Conservation (phyloP, 169 alveolate genomes). For the Plasmodium berghei region DNA sequence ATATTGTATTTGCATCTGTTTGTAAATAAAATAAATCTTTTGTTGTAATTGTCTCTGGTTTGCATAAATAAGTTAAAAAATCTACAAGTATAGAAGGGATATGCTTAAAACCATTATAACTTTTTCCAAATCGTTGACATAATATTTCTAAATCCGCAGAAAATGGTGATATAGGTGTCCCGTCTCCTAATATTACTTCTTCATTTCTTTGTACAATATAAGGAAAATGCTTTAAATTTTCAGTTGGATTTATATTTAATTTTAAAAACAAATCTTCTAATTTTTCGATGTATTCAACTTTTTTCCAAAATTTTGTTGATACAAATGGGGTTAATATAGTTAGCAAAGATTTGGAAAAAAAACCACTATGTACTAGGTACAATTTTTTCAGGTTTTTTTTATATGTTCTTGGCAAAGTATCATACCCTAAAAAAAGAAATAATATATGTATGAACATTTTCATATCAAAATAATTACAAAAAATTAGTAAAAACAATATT, state of each 20-base stretch:
- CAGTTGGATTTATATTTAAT: conserved; percentile 78
- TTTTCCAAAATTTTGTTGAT: conserved; percentile 78
- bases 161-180: conserved; percentile 79
- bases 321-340: conserved; percentile 79
- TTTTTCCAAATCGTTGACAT: conserved; percentile 80
- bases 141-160: conserved; percentile 83
- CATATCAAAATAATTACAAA: too few species aligned
- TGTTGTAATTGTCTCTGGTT: conserved; percentile 77
- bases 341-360: conserved; percentile 79
- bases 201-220: conserved; percentile 86
- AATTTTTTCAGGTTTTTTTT: conserved; percentile 81
- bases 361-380: conserved; percentile 82
- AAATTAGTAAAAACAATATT: too few species aligned
- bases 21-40: conserved; percentile 81
- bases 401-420: conserved; percentile 80
- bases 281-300: conserved; percentile 81
- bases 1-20: conserved; percentile 75
- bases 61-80: conserved; percentile 76
- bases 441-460: background rate
- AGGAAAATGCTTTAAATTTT: conserved; percentile 78
- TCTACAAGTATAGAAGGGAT: conserved; percentile 80
- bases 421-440: conserved; percentile 78
- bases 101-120: conserved; percentile 79
- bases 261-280: conserved; percentile 78
- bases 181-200: conserved; percentile 81